Conservation (phyloP, 2,329 filamentous ascomycete genomes). For the Alternaria sp. region DNA sequence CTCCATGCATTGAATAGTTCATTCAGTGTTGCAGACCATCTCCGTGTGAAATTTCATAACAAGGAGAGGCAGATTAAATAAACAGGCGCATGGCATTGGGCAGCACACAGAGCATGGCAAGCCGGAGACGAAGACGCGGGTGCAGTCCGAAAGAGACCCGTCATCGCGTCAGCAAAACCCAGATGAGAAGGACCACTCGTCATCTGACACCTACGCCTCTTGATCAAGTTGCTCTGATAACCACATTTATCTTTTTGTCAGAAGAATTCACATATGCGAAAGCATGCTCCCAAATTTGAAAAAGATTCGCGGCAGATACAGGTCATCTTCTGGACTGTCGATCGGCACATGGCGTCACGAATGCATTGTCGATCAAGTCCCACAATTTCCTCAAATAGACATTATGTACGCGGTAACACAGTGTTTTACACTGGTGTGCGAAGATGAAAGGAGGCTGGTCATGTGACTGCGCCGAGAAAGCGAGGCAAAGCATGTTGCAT, state of each 20-base stretch:
- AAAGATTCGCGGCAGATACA: slow-evolving; percentile 10
- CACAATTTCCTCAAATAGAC: not conserved
- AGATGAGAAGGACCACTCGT: not conserved
- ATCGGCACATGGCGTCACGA: slow-evolving; percentile 18
- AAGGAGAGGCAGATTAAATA: not conserved
- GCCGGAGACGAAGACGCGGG: not conserved
- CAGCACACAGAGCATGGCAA: not conserved
- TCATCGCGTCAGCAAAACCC: slow-evolving; percentile 8
- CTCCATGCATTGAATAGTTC: not conserved
- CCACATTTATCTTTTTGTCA: slow-evolving; percentile 7
- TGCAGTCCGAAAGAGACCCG: not conserved
- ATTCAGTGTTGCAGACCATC: not conserved
- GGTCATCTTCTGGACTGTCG: slow-evolving; percentile 13
- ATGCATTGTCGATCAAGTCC: slow-evolving; percentile 4
- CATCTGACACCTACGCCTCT: slow-evolving; percentile 10
- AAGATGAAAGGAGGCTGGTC: slow-evolving; percentile 4
- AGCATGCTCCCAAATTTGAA: not conserved
- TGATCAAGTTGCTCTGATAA: not conserved
- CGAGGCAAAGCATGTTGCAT: slow-evolving; percentile 16
- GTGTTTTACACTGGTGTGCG: not conserved
- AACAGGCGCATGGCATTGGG: not conserved
- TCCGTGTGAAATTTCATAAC: not conserved
- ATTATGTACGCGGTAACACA: slow-evolving; percentile 7
- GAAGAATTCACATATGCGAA: not conserved
- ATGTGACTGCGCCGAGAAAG: slow-evolving; percentile 10